Evolutionary conservation across 2,329 filamentous ascomycete species (phyloP), one percentile per base, ranked within the genome.

Genomic region (Aspergillus amoenus): DNA sequence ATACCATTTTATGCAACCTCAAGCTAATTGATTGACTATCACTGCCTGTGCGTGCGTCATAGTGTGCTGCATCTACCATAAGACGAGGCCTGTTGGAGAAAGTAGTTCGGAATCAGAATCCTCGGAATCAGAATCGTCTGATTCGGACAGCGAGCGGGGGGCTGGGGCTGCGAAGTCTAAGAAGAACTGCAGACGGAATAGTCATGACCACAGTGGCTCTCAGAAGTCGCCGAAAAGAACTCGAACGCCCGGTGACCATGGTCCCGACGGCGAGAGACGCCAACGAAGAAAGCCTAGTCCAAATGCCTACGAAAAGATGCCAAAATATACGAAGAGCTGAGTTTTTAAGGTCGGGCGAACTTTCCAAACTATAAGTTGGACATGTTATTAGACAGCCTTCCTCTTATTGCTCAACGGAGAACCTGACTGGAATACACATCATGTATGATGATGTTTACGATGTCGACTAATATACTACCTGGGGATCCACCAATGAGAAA

Each of bases 51-150:
- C 43, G 43, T 24, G 24, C 22, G 15, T 37, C 3, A 30, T 47
- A 96, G 94, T 97, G n/a, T 99, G 94, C 82, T 99, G 94, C 75
- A 99, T 99, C 74, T 99, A 97, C 78, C 93, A 97, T 78, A 89
- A 89, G 59, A 88, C 91, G 6, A 89, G 88, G 64, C 84, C 82
- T 11, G 86, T 91, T 4, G 91, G 89, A 71, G 93, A 97, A 73
- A 94, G 90, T 32, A 92, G 88, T 58, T 78, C 76, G n/a, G 77
- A 79, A 64, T 78, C 75, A 8, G 74, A 78, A 43, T 76, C 75
- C 13, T 73, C 74, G 13, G 82, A 81, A 21, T 86, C 85, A 13
- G 82, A 81, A 45, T 82, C 79, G 1, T 79, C 79, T 12, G 76
- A 80, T n/a, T 79, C 79, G 5, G 82, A 78, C 48, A 77, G 75